Base-by-base conservation (phyloP, 169 alveolate genomes). In the Cryptosporidium baileyi region DNA sequence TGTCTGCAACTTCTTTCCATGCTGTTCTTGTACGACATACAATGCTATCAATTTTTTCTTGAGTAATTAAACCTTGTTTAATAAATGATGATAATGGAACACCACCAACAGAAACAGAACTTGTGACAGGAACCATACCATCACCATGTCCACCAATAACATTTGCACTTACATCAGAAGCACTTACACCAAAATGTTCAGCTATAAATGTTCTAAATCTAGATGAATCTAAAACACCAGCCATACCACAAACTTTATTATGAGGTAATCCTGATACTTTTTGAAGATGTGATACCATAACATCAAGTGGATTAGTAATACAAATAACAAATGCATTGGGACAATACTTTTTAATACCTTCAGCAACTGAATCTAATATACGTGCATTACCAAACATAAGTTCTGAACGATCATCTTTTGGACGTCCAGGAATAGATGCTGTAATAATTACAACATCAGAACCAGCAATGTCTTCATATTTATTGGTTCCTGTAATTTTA, bases 141-240 rank as follows among this genome's bases (percentile, higher is more conserved):
- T 92, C 94, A 3, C 95, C 94, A 82, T 92, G 95, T 24, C 94
- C 94, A 13, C 95, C 95, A 89, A 92, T 88, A 9, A 92, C 94
- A 63, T 90, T 67, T 3, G 94, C 94, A 51, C 63, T 90, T 17
- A 92, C 89, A 41, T 89, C 93, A 28, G 89, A 90, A 51, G 88
- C 91, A 41, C 90, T 88, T 32, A 88, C 90, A 44, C 82, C 82
- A 67, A 92, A 89, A 44, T 63, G 82, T 60, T 91, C 89, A 5
- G 94, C 89, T 26, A 92, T 67, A 51, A 88, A 91, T n/a, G 89
- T 57, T 51, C 90, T 82, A 38, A 92, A 90, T 28, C 94, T 89
- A 24, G 92, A 82, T 1, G 94, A 24, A 67, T 92, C 95, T 44
- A 92, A 62, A 4, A 92, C 88, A 45, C 93, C 93, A 0, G 94